Conservation (phyloP, 805 yeast species). For the Lachancea dasiensis region DNA sequence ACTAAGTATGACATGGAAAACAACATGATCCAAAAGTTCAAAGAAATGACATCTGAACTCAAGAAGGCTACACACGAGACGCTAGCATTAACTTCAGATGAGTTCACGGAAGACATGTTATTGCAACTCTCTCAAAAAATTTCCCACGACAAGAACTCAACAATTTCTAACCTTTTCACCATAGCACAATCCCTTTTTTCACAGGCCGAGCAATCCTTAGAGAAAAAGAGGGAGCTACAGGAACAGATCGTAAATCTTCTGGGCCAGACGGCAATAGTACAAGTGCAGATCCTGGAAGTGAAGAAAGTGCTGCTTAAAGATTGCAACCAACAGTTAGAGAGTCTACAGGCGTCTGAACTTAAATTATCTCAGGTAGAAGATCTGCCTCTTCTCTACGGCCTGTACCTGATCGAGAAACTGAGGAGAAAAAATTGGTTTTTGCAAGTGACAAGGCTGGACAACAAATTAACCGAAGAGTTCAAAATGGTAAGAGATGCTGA, state of each 20-base stretch:
- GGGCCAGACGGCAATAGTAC: slow-evolving; percentile 35
- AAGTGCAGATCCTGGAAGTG: slow-evolving; percentile 33
- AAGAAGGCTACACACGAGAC: slow-evolving; percentile 15
- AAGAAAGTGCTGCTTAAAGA: slow-evolving; percentile 30
- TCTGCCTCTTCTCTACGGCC: slow-evolving; percentile 65
- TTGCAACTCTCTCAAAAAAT: slow-evolving; percentile 9
- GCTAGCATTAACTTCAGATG: slow-evolving; percentile 14
- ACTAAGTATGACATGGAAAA: slow-evolving; percentile 22
- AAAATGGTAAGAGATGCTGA: slow-evolving; percentile 55
- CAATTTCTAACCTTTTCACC: slow-evolving; percentile 19
- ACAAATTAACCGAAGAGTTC: slow-evolving; percentile 49
- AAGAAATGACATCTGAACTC: slow-evolving; percentile 18
- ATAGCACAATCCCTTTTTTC: slow-evolving; percentile 26
- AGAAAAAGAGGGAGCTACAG: slow-evolving; percentile 33
- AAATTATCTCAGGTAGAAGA: slow-evolving; percentile 45
- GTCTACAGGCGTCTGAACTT: slow-evolving; percentile 21
- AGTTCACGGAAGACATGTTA: slow-evolving; percentile 3
- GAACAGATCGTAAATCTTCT: slow-evolving; percentile 24
- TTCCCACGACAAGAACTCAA: slow-evolving; percentile 14
- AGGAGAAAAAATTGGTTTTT: slow-evolving; percentile 51
- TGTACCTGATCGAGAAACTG: slow-evolving; percentile 55
- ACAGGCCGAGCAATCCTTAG: slow-evolving; percentile 20
- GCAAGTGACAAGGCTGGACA: slow-evolving; percentile 21
- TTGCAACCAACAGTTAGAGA: slow-evolving; percentile 27
- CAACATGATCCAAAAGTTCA: slow-evolving; percentile 23